Conservation (phyloP, 2,329 filamentous ascomycete genomes). For the Beauveria sp. region DNA sequence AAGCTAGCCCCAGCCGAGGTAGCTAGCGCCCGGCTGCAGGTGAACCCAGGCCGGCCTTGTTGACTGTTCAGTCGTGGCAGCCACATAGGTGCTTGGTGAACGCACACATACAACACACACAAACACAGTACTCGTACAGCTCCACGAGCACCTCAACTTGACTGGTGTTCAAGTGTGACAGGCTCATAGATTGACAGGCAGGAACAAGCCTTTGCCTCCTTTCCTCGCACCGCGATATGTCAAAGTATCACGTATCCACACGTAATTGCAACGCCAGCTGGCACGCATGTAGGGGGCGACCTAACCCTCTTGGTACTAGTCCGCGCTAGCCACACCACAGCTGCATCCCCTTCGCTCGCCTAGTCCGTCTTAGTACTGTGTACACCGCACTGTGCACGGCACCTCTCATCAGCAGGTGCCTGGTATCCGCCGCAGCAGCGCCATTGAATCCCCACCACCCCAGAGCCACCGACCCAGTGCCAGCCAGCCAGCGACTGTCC, state of each 20-base stretch:
- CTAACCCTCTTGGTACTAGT: not conserved
- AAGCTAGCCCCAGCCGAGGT: conserved; percentile 3
- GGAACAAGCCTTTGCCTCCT: not conserved
- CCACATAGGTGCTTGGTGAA: not conserved
- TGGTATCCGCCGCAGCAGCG: conserved; percentile 9
- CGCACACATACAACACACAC: not conserved
- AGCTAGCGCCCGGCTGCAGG: conserved; percentile 7
- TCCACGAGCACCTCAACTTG: not conserved
- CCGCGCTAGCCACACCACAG: not conserved
- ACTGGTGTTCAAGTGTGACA: not conserved
- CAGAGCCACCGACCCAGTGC: not conserved
- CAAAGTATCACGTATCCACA: not conserved
- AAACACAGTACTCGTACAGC: not conserved
- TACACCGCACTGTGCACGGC: not conserved
- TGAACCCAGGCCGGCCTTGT: not conserved
- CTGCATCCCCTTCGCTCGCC: not conserved
- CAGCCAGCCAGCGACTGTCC: conserved; percentile 2
- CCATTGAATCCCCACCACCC: conserved; percentile 10
- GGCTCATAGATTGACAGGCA: not conserved
- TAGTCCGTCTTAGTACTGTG: not conserved
- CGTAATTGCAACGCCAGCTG: not conserved
- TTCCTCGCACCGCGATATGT: no score
- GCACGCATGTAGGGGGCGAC: not conserved
- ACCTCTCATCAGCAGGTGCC: not conserved
- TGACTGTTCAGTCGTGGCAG: not conserved